Conservation (phyloP, 495 filamentous ascomycete genomes). For the Staphylotrichum longicolle region DNA sequence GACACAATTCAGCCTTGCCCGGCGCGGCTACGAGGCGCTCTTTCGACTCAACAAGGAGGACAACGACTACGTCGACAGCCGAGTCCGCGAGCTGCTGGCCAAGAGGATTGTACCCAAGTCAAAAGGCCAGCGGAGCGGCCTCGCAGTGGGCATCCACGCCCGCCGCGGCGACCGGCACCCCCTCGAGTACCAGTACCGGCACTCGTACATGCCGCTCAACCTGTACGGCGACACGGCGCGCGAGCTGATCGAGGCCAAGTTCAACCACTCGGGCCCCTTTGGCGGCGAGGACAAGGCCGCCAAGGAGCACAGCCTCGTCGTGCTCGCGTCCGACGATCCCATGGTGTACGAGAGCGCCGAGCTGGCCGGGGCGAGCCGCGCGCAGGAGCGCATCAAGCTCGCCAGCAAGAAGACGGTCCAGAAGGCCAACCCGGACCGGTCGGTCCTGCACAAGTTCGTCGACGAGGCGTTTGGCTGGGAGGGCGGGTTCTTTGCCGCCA, state of each 20-base stretch:
- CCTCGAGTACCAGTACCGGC: conserved; percentile 61
- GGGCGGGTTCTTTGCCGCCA: conserved; percentile 66
- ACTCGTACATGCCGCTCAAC: conserved; percentile 66
- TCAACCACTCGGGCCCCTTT: conserved; percentile 36
- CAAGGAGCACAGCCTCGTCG: conserved; percentile 44
- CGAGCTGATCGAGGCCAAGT: conserved; percentile 41
- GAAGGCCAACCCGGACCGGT: conserved; percentile 30
- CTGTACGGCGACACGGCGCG: conserved; percentile 52
- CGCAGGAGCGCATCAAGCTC: conserved; percentile 64
- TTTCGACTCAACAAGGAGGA: conserved; percentile 61
- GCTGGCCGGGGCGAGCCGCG: conserved; percentile 48
- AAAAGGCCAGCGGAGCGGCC: conserved; percentile 36
- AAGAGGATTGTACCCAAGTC: conserved; percentile 44
- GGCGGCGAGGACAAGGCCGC: conserved; percentile 34
- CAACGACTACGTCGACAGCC: conserved; percentile 51
- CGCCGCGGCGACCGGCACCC: conserved; percentile 71
- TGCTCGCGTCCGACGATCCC: conserved; percentile 71
- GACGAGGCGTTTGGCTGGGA: conserved; percentile 72
- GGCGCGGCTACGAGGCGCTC: conserved; percentile 61
- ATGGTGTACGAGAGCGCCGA: conserved; percentile 60
- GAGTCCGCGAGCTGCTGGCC: conserved; percentile 46
- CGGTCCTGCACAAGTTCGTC: conserved; percentile 55
- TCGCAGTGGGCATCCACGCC: conserved; percentile 65
- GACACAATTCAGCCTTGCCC: conserved; percentile 59
- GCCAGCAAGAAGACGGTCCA: conserved; percentile 55